A percentile compares a stretch with the other conserved stretches of the same genome.
Evolutionary conservation across 805 yeast species (phyloP).

Genomic region (Clavispora santaluciae): DNA sequence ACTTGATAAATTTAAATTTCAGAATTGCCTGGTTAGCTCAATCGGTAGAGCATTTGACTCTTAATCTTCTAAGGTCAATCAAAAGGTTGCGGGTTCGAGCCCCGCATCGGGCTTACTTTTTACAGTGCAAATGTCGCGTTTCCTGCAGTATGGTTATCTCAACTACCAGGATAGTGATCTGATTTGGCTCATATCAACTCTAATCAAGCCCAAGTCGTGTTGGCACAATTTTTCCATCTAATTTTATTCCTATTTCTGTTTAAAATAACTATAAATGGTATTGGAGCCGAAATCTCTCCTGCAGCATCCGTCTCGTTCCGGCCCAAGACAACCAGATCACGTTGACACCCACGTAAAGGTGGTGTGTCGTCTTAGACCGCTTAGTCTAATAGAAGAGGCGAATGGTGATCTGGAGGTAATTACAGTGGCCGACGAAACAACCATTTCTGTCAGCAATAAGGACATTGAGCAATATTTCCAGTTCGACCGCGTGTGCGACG

Average conservation of each 20-base stretch:
- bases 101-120: constrained; percentile 12
- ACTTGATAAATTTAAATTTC: background rate
- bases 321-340: background rate
- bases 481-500: constrained; percentile 62
- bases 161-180: background rate
- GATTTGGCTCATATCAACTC: too few relatives aligned
- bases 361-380: constrained; percentile 69
- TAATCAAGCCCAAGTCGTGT: background rate
- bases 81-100: constrained; percentile 14
- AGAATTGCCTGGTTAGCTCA: constrained; percentile 14
- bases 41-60: constrained; percentile 14
- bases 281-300: background rate
- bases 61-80: constrained; percentile 11
- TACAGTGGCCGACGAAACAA: constrained; percentile 18
- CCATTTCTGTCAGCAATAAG: constrained; percentile 25
- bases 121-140: background rate
- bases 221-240: background rate
- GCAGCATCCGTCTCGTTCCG: background rate
- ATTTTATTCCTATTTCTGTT: background rate
- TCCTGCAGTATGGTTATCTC: background rate
- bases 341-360: constrained; percentile 49
- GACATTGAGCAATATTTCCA: constrained; percentile 39
- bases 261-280: background rate
- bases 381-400: constrained; percentile 28
- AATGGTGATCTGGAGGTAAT: constrained; percentile 16